Evolutionary conservation across 345 rosid genomes (phyloP).

Genomic region (Salix dunnii): DNA sequence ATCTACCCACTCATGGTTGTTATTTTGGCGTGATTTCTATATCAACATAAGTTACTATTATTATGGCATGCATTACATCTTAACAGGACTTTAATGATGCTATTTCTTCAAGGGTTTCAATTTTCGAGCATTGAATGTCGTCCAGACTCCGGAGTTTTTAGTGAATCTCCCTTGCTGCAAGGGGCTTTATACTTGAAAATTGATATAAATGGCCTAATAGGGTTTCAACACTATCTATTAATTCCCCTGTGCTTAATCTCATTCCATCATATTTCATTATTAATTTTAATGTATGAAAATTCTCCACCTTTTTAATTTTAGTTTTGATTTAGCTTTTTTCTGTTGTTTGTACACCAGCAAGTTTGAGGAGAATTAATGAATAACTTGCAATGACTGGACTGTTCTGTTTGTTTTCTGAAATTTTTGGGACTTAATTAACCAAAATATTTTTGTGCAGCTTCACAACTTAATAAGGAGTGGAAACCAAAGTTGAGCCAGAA

Average conservation of each 20-base stretch:
- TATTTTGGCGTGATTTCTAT: background rate
- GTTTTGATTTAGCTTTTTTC: background rate
- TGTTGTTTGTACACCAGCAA: background rate
- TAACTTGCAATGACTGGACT: background rate
- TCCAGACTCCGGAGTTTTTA: background rate
- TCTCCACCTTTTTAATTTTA: background rate
- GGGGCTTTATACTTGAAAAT: background rate
- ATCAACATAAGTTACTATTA: background rate
- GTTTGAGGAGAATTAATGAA: background rate
- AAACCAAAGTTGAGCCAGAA: conserved; percentile 77
- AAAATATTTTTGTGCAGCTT: conserved; percentile 37
- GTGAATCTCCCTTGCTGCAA: background rate
- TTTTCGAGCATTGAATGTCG: background rate
- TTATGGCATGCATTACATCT: background rate
- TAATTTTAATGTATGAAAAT: background rate
- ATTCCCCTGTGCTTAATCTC: background rate
- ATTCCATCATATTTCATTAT: background rate
- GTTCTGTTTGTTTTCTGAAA: background rate
- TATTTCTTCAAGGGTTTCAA: background rate
- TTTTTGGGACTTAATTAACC: conserved; percentile 4
- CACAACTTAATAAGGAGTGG: conserved; percentile 75
- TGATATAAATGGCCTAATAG: background rate
- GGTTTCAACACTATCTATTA: background rate
- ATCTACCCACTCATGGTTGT: background rate
- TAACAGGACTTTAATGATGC: background rate